Base-by-base conservation (phyloP, 2,329 filamentous ascomycete species). In the Colletotrichum abscissum region DNA sequence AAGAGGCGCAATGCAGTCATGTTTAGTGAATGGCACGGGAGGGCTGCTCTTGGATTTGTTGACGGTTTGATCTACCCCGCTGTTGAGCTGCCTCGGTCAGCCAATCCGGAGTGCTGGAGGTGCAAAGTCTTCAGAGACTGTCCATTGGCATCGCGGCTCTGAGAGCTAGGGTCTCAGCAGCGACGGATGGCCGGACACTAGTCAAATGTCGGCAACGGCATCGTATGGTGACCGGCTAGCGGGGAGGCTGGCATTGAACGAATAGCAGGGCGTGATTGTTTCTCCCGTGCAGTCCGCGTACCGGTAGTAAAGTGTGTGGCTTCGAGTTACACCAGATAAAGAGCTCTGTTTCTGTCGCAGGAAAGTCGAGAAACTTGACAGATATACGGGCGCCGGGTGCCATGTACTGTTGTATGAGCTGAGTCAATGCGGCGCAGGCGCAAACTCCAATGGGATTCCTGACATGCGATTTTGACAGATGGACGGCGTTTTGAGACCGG, bases 181-280 rank as follows among this genome's bases (percentile, higher is more conserved):
- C 49, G 22, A 56, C 70, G 62, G 70, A 73, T 71, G 60, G 68
- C 68, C 42, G 67, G 71, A 67, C 22, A 58, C 63, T 60, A 72
- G 35, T 33, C n/a, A 57, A 56, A 56, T 54, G 35, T 56, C 22
- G 46, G 46, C 49, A 14, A 59, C 54, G 58, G 59, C 38, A 56
- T 71, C 55, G n/a, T 55, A 35, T 57, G 60, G 58, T 46, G 46
- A 57, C 52, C 24, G 63, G 42, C 26, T 30, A n/a, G 56, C 49
- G 55, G 63, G 59, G 57, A 68, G 66, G 60, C 63, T 73, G 67
- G 67, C 71, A 71, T 26, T 22, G 33, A 30, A 26, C 52, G 22
- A 26, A 26, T 57, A 56, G 28, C 30, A 56, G 42, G 28, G 33
- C 56, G 33, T 26, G 26, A 57, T 46, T 19, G 28, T 28, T n/a